phyloP scores from a whole-genome alignment of 1,139 yeast species.

The Sugiyamaella castrensis region DNA sequence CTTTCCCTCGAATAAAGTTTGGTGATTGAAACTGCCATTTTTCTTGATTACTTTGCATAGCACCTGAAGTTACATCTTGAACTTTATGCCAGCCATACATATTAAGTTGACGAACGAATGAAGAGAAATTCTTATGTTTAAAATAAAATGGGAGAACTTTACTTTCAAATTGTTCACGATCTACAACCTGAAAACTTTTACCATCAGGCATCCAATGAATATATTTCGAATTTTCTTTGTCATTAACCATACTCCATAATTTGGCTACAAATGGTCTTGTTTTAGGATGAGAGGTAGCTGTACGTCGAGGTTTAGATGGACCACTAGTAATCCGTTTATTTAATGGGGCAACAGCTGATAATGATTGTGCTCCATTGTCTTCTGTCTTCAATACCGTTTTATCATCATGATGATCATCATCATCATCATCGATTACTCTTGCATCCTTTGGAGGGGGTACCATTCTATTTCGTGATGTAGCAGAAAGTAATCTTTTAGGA shows the following conservation, averaged over 20 bases:
- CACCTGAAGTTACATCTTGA: conserved; percentile 69
- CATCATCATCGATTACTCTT: not conserved
- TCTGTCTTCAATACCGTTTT: not conserved
- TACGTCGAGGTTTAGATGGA: conserved; percentile 25
- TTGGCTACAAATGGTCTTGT: conserved; percentile 83
- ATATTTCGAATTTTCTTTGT: conserved; percentile 59
- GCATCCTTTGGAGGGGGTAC: conserved; percentile 1
- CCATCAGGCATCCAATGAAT: conserved; percentile 89
- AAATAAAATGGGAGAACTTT: conserved; percentile 82
- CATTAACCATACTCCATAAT: conserved; percentile 94
- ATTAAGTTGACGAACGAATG: conserved; percentile 91
- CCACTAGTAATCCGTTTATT: conserved; percentile 22
- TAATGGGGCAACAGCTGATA: conserved; percentile 16
- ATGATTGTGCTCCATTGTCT: conserved; percentile 5
- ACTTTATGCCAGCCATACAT: conserved; percentile 99
- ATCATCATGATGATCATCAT: not conserved
- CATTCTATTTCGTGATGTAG: not conserved
- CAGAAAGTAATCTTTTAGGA: conserved; percentile 1
- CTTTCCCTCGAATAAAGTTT: conserved; percentile 66
- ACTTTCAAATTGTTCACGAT: conserved; percentile 84
- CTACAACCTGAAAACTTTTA: conserved; percentile 74
- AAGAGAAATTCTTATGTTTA: conserved; percentile 91
- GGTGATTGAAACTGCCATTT: conserved; percentile 80
- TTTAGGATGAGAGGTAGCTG: conserved; percentile 37
- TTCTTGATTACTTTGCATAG: conserved; percentile 54